Base-by-base conservation (phyloP, 768 basidiomycete genomes). In the Rhizopogon rudus region DNA sequence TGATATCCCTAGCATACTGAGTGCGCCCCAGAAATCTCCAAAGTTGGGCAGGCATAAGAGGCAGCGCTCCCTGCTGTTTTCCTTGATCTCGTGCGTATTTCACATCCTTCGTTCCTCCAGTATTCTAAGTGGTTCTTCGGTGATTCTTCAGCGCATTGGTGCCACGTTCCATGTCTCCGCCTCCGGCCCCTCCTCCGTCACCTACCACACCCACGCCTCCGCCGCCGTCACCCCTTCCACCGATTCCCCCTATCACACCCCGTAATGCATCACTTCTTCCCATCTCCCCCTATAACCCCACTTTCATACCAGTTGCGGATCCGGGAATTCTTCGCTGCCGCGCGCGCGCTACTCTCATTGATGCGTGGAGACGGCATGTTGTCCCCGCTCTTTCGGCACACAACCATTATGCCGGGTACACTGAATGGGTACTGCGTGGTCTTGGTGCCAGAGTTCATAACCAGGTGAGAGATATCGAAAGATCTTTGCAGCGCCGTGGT, bases 31-130 rank as follows among this genome's bases (percentile, higher is more conserved):
- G 8, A 61, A 64, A 50, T 51, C 72, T 40, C 62, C 62, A 42
- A 79, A 75, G 61, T 60, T 60, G 3, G 63, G 71, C 41, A 80
- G 78, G 58, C 85, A 88, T 60, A 88, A 85, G 71, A 87, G 82
- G 60, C 83, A 86, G 61, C 77, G 83, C 43, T 90, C 88, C 14
- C 65, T 90, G 56, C 73, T 88, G 46, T 86, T 84, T 79, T 79
- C 84, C 6, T 71, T 91, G 40, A 81, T 89, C 56, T 78, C 83
- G 78, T 86, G 71, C 51, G 77, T 56, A 59, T 61, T 52, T 54
- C 16, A 48, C 44, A 14, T 17, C 13, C 44, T 3, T 40, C 31
- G 33, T 25, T 43, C 67, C 41, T 57, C 48, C 6, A n/a, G 20
- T 44, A 44, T 28, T n/a, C 25, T 58, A 6, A 39, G 53, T 48